Evolutionary conservation across 352 stramenopile species (phyloP), one percentile per base, ranked within the genome.

Genomic region (Phytophthora capsici): DNA sequence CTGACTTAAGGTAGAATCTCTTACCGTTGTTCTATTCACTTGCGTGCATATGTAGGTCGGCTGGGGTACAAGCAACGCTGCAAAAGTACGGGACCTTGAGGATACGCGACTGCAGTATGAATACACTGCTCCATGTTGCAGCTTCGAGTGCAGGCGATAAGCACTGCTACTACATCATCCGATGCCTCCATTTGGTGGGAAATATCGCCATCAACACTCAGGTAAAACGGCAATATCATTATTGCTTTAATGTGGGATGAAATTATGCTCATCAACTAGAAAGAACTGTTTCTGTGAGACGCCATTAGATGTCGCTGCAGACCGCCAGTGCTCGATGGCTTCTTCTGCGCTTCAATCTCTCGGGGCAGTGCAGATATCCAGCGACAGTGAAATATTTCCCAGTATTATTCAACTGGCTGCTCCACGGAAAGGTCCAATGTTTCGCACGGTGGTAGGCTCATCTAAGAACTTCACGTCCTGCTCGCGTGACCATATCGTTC

Each of bases 41-140:
- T 46, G 34, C 9, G 28, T 28, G 7, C 25, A 28, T 19, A 14
- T 5, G n/a, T 64, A 86, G 77, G 43, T 69, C 70, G 25, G 53
- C 63, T 8, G 78, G 78, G 3, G 63, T 77, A 22, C 64, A 78
- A 25, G 51, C 62, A 26, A 77, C 66, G 5, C 16, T 72, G 36
- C 43, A 70, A 34, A 85, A 84, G 44, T 81, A 82, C 41, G 78
- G 75, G 1, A 84, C 75, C 5, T 37, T 87, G 22, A 63, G 75
- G 28, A 80, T 87, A 57, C 69, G 78, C 44, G 78, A 87, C 47
- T 82, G 70, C 47, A 78, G 75, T 13, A 84, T 87, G 78, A 87
- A 84, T 34, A 83, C 75, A 9, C 46, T 87, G 17, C 65, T 87
- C n/a, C 78, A 87, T 60, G 44, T 87, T 47, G 73, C 78, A 9